A percentile compares a stretch with the other conserved stretches of the same genome.
Conservation (phyloP, 2,329 filamentous ascomycete genomes). For the Sclerotinia borealis region DNA sequence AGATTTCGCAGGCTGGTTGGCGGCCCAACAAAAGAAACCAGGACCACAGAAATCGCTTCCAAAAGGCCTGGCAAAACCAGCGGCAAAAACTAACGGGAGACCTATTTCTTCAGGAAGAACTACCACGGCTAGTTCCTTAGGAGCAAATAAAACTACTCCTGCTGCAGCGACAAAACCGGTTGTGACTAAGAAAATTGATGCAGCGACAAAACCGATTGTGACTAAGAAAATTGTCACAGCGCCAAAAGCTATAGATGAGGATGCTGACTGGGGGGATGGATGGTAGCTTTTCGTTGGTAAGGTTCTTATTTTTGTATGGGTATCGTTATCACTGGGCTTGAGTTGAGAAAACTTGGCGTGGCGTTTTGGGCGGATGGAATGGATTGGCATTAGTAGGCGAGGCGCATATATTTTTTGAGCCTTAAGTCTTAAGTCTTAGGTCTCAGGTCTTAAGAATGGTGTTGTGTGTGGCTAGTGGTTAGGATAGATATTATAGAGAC, state of each 20-base stretch:
- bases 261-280: conserved; percentile 60
- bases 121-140: conserved; percentile 32
- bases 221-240: conserved; percentile 66
- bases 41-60: conserved; percentile 58
- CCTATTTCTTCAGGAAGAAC: conserved; percentile 35
- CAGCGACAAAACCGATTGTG: conserved; percentile 17
- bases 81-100: conserved; percentile 24
- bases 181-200: conserved; percentile 57
- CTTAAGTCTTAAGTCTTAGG: no score
- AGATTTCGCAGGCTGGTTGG: conserved; percentile 93
- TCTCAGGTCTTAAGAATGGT: no score
- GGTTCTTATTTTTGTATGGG: neutral
- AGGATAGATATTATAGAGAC: neutral
- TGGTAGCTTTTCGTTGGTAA: conserved; percentile 44
- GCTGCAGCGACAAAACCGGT: conserved; percentile 18
- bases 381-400: neutral
- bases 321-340: neutral
- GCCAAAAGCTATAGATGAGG: conserved; percentile 52
- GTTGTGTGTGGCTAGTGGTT: no score
- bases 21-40: conserved; percentile 71
- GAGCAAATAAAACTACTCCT: conserved; percentile 27
- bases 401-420: neutral
- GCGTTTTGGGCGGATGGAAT: neutral
- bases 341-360: neutral
- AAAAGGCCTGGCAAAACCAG: conserved; percentile 70